A percentile compares a stretch with the other conserved stretches of the same genome.
Conservation (phyloP, 495 filamentous ascomycete species). For the Chaetomidium leptoderma region DNA sequence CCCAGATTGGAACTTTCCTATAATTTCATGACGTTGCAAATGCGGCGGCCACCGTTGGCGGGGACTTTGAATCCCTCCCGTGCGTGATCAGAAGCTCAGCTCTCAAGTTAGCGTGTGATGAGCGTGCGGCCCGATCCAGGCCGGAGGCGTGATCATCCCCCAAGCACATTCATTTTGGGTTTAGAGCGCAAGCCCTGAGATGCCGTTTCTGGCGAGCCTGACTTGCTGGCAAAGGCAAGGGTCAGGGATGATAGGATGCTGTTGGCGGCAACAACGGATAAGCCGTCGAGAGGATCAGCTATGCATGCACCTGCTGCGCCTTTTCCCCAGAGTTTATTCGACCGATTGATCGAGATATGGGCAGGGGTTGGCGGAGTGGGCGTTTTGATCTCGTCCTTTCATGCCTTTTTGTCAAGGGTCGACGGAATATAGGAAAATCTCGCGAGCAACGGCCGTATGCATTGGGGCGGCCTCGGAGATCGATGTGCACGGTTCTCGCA, state of each 20-base stretch:
- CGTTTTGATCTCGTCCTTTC: not conserved
- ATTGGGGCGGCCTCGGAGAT: no score
- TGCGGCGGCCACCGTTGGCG: no score
- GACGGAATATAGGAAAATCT: not conserved
- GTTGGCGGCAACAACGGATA: constrained; percentile 1
- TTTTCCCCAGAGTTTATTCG: not conserved
- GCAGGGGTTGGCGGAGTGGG: not conserved
- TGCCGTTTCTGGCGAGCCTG: not conserved
- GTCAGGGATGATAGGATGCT: not conserved
- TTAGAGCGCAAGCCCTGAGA: not conserved
- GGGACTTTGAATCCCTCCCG: not conserved
- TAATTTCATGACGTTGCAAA: no score
- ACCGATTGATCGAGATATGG: not conserved
- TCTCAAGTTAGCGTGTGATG: constrained; percentile 2
- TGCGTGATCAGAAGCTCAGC: constrained; percentile 1
- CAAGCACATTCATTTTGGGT: not conserved
- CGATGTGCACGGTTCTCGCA: no score
- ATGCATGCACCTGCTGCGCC: no score
- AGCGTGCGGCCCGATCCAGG: not conserved
- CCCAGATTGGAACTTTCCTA: no score
- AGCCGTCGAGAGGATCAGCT: not conserved
- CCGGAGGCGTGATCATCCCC: not conserved
- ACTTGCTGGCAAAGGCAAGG: not conserved
- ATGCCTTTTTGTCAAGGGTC: not conserved
- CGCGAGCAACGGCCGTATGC: no score